phyloP scores from a whole-genome alignment of 768 basidiomycete species.

The Lactarius hatsudake region DNA sequence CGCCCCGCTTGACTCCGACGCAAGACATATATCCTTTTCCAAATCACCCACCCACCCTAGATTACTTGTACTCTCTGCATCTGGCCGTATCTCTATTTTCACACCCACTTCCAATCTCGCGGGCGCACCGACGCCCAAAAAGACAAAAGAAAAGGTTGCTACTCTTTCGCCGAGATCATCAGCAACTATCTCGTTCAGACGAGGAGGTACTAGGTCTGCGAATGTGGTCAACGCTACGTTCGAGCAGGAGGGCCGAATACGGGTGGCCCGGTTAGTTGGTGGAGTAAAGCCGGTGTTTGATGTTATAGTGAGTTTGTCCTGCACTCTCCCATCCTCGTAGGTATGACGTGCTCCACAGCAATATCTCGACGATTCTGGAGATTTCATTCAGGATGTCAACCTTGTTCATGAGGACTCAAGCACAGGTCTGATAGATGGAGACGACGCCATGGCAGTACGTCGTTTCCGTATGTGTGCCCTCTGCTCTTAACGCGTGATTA shows the following conservation, averaged over 20 bases:
- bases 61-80: slow-evolving; percentile 55
- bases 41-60: slow-evolving; percentile 35
- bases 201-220: slow-evolving; percentile 34
- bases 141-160: slow-evolving; percentile 45
- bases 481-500: not conserved
- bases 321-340: not conserved
- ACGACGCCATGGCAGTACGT: slow-evolving; percentile 19
- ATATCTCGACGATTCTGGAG: slow-evolving; percentile 52
- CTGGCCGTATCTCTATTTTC: slow-evolving; percentile 58
- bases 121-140: slow-evolving; percentile 39
- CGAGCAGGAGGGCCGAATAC: slow-evolving; percentile 43
- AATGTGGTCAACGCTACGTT: slow-evolving; percentile 50
- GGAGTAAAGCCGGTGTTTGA: slow-evolving; percentile 61
- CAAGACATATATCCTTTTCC: slow-evolving; percentile 41
- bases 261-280: slow-evolving; percentile 52
- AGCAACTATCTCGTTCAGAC: slow-evolving; percentile 42
- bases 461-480: not conserved
- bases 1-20: slow-evolving; percentile 62
- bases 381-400: slow-evolving; percentile 50
- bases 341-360: slow-evolving; percentile 37
- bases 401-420: slow-evolving; percentile 40
- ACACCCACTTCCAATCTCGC: slow-evolving; percentile 49
- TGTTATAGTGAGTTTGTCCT: slow-evolving; percentile 45
- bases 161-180: slow-evolving; percentile 54
- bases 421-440: slow-evolving; percentile 29